Percentiles rank a stretch among this genome's conserved stretches.
Evolutionary conservation across 352 stramenopile species (phyloP).

Genomic region (Phytophthora aleatoria): DNA sequence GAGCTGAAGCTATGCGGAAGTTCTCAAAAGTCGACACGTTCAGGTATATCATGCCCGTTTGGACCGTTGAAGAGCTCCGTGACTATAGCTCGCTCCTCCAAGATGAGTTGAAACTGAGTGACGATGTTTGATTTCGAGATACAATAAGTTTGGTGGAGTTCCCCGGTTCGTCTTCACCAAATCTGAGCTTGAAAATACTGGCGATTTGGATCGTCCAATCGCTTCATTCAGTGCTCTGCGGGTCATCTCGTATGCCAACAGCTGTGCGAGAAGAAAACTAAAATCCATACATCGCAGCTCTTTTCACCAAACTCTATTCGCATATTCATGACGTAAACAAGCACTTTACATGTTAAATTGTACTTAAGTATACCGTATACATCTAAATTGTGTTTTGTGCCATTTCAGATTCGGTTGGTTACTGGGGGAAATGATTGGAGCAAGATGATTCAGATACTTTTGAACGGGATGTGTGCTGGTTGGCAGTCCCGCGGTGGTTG

Average conservation of each 20-base stretch:
- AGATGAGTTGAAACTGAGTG: neutral
- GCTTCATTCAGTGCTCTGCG: no score
- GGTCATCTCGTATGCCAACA: no score
- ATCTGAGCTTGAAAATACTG: no score
- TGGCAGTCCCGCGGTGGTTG: constrained; percentile 16
- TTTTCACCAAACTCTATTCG: no score
- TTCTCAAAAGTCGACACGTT: neutral
- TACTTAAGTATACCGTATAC: no score
- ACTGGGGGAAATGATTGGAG: constrained; percentile 35
- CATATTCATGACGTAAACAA: no score
- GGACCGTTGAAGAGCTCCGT: constrained; percentile 9
- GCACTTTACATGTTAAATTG: no score
- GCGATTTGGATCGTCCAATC: no score
- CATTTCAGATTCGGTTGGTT: constrained; percentile 4
- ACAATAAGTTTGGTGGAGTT: constrained; percentile 16
- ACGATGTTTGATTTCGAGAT: constrained; percentile 19
- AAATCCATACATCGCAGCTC: no score
- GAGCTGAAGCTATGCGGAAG: neutral
- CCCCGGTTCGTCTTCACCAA: neutral
- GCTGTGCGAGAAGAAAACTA: no score
- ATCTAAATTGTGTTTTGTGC: neutral
- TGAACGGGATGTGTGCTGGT: constrained; percentile 24
- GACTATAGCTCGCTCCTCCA: constrained; percentile 9
- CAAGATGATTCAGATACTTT: constrained; percentile 44
- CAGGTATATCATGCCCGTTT: constrained; percentile 9